Evolutionary conservation across 768 basidiomycete species (phyloP), one percentile per base, ranked within the genome.

Genomic region (Leccinellum rugosiceps): DNA sequence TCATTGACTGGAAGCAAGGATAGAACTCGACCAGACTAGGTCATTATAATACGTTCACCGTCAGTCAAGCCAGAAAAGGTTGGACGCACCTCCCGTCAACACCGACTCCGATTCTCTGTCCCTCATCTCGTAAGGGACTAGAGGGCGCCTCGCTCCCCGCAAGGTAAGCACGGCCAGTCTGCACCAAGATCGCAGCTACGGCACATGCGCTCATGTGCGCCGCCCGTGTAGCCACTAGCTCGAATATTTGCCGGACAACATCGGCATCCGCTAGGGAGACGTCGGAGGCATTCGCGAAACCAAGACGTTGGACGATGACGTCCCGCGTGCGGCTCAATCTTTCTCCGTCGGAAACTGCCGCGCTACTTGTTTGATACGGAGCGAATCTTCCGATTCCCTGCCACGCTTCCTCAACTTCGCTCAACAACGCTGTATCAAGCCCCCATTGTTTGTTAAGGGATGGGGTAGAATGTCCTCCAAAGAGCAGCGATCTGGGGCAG

Each of bases 371-470:
- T 55, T 57, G 51, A 71, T 62, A 34, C 64, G 75, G 30, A 58
- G 62, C 47, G 56, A 66, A 60, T 58, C 75, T 32, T 60, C 74
- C 72, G 10, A 72, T 65, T 10, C 79, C 80, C 54, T 80, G 78
- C 89, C 89, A 92, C 17, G 88, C 87, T 53, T 79, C 82, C 70
- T 94, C 92, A 46, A 94, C 78, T 35, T 82, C 84, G 49, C 90
- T 94, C 79, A 97, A 84, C 56, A 95, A 79, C n/a, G 94, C 92
- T 0, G 95, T 92, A 74, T 99, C 97, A 57, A 98, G 76, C 1
- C 94, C 97, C 75, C 96, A 99, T 65, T 97, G 96, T 23, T 80
- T 82, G 76, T 99, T 98, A 60, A 99, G 70, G 9, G 69, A 68
- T 0, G 75, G 58, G 4, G 92, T 88, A 6, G 87, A 86, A 62